These are phyloP conservation scores for Apophysomyces sp. DNA, from an alignment of 371 early-diverging fungal species.

Conservation along the genomic window DNA sequence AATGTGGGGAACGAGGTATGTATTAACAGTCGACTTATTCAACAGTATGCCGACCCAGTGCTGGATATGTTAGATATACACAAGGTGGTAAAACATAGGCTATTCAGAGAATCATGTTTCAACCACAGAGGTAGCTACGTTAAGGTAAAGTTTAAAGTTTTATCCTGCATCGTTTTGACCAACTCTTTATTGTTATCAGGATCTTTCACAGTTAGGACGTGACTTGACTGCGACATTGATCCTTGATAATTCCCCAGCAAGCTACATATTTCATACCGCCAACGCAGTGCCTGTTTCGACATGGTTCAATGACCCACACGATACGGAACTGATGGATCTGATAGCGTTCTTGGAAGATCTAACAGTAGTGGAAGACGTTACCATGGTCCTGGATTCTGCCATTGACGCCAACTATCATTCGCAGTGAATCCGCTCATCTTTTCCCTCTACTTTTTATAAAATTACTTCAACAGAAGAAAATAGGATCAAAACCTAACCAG, in stretches of 20 bases:
- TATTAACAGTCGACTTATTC: background rate
- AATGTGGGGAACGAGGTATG: background rate
- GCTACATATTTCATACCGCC: conserved; percentile 91
- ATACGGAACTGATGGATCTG: conserved; percentile 88
- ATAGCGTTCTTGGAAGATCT: conserved; percentile 81
- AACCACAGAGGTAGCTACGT: conserved; percentile 92
- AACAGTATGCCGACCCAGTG: conserved; percentile 92
- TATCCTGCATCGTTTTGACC: background rate
- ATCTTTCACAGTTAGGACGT: conserved; percentile 76
- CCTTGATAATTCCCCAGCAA: conserved; percentile 88
- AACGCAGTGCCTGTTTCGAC: conserved; percentile 93
- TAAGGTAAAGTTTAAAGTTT: conserved; percentile 56
- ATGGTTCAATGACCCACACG: conserved; percentile 96
- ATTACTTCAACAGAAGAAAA: background rate
- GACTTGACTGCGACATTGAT: conserved; percentile 74
- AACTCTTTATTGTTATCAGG: conserved; percentile 34
- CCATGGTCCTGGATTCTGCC: conserved; percentile 20
- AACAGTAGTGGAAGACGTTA: conserved; percentile 28
- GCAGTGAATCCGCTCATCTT: background rate
- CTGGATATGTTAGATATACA: conserved; percentile 85
- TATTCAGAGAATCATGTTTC: conserved; percentile 92
- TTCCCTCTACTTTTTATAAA: background rate
- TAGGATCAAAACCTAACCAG: background rate
- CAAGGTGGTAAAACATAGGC: conserved; percentile 78
- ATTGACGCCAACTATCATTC: conserved; percentile 4